A percentile compares a stretch with the other conserved stretches of the same genome.
Conservation (phyloP, 768 basidiomycete species). For the Lepiota brunneoincarnata region DNA sequence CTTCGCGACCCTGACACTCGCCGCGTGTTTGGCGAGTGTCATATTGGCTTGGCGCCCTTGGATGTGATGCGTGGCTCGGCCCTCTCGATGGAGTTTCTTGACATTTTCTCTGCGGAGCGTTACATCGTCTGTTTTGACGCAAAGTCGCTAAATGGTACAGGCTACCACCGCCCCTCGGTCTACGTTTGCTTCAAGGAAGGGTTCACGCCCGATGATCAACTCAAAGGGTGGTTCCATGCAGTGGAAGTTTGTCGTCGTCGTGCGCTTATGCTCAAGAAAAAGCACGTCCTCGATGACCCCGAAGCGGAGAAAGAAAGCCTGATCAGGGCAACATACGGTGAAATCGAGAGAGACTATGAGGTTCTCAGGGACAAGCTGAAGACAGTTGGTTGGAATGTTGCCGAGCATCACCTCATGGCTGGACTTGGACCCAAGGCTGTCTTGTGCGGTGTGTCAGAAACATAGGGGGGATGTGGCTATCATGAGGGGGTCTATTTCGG, state of each 20-base stretch:
- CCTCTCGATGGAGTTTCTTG: slow-evolving; percentile 29
- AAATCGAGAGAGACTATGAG: neutral
- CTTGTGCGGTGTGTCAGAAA: neutral
- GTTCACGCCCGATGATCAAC: slow-evolving; percentile 43
- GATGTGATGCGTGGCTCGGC: slow-evolving; percentile 24
- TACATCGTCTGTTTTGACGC: slow-evolving; percentile 56
- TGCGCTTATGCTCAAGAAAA: neutral
- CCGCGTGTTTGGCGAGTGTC: slow-evolving; percentile 39
- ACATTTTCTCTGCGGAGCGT: slow-evolving; percentile 37
- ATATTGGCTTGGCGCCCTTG: slow-evolving; percentile 48
- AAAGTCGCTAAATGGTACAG: neutral
- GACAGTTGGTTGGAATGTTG: slow-evolving; percentile 3
- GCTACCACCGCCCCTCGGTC: slow-evolving; percentile 25
- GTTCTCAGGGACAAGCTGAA: neutral
- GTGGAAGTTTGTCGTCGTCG: slow-evolving; percentile 12
- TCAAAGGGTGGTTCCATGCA: slow-evolving; percentile 55
- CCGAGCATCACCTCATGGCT: slow-evolving; percentile 3
- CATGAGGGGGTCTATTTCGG: neutral
- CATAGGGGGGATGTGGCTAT: neutral
- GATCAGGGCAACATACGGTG: neutral
- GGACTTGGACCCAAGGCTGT: slow-evolving; percentile 7
- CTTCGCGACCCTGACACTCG: slow-evolving; percentile 36
- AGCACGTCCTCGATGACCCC: neutral
- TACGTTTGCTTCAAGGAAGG: slow-evolving; percentile 52
- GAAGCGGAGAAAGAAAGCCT: neutral